These are phyloP conservation scores for Bathelium albidoporum DNA, from an alignment of 495 filamentous ascomycete species.

Conservation along the genomic window DNA sequence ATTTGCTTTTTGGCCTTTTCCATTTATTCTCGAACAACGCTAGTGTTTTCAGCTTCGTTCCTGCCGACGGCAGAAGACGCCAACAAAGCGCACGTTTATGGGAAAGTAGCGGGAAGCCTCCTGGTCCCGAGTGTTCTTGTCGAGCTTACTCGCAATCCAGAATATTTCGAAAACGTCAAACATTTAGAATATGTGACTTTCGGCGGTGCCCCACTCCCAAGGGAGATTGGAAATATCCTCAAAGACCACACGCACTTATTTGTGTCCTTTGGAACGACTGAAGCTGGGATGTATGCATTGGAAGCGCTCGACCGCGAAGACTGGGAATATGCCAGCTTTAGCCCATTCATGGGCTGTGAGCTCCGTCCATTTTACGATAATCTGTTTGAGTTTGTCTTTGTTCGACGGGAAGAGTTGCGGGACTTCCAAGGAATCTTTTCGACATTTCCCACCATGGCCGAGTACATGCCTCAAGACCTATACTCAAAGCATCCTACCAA, in stretches of 20 bases:
- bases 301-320: background rate
- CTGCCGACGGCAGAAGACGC: background rate
- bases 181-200: background rate
- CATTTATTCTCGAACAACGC: background rate
- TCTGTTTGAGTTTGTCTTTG: background rate
- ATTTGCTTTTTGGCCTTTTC: background rate
- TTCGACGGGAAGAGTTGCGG: background rate
- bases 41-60: background rate
- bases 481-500: background rate
- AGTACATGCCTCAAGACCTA: too few relatives aligned
- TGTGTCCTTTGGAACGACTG: background rate
- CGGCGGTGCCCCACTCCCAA: background rate
- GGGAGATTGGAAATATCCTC: background rate
- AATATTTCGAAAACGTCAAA: background rate
- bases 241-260: background rate
- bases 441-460: background rate
- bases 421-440: background rate
- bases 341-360: background rate
- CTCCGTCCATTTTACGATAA: background rate
- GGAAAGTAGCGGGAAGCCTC: background rate
- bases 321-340: background rate
- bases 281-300: background rate
- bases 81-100: background rate
- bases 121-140: background rate
- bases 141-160: background rate